These are phyloP conservation scores for Wallacemonas collosoma DNA, from an alignment of 208 protist species.

Conservation along the genomic window DNA sequence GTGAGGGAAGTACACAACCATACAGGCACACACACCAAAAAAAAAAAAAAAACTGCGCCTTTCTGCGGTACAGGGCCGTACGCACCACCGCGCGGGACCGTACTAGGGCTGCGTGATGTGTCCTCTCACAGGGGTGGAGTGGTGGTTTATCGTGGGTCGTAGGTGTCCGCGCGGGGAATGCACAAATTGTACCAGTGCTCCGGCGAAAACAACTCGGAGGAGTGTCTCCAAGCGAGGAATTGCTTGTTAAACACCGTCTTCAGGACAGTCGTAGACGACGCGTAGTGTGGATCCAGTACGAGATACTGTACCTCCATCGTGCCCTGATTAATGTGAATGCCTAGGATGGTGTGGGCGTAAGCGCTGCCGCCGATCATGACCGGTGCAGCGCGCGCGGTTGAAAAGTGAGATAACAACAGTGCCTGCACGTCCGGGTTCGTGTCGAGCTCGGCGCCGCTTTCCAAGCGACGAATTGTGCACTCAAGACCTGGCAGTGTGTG, in stretches of 20 bases:
- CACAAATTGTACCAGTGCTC: constrained; percentile 95
- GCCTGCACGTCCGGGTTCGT: constrained; percentile 67
- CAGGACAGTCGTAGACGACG: constrained; percentile 65
- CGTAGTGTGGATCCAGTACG: constrained; percentile 95
- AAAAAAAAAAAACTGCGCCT: no score
- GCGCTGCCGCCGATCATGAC: constrained; percentile 97
- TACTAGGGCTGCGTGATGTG: no score
- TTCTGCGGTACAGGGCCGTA: no score
- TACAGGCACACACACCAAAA: no score
- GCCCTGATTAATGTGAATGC: constrained; percentile 84
- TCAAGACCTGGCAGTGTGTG: constrained; percentile 72
- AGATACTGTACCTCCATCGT: constrained; percentile 87
- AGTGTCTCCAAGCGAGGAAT: constrained; percentile 79
- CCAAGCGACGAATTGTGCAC: constrained; percentile 87
- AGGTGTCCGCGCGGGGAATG: constrained; percentile 70
- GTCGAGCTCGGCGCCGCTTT: constrained; percentile 81
- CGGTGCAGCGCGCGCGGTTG: constrained; percentile 66
- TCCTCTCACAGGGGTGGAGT: not conserved
- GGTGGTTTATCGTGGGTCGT: constrained; percentile 58
- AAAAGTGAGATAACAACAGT: constrained; percentile 87
- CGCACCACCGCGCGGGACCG: no score
- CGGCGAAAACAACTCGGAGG: constrained; percentile 31
- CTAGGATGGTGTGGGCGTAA: constrained; percentile 95
- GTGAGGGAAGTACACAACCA: no score
- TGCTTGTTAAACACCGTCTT: constrained; percentile 87